Base-by-base conservation (phyloP, 176 grass and related monocot genomes). In the Urochloa ruziziensis region DNA sequence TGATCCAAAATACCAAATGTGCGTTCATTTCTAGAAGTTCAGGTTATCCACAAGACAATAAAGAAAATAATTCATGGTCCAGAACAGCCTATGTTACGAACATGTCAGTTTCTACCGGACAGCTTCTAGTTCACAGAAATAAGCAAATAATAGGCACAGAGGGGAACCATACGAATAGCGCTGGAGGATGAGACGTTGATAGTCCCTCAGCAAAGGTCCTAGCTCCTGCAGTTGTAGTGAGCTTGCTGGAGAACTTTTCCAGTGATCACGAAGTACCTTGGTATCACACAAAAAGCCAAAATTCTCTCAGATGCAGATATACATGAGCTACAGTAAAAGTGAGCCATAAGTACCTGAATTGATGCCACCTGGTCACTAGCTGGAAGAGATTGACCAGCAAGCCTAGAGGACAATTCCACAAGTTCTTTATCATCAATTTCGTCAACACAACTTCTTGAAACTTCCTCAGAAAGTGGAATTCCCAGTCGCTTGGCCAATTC, bases 401-500 rank as follows among this genome's bases (percentile, higher is more conserved):
- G 88, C 73, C 85, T 89, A 15, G 87, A 87, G 11, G 91, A 89
- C 67, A 94, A 84, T 68, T 90, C 89, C 83, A 76, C 53, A 68
- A 98, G 87, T 88, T 98, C 96, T 88, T 90, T 91, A 57, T 98
- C 96, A 32, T 91, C 84, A 64, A 69, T 78, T 91, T 98, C 91
- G 19, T 98, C 86, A 25, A 87, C 86, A 86, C 91, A 82, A 78
- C 81, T 91, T 85, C 67, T 54, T 70, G 90, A 73, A 82, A 47
- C 60, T 91, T 93, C 86, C 58, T 86, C 47, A 80, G 93, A 86
- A 88, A 91, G 63, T 84, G 85, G 53, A 86, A 98, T 90, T 44
- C 93, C 89, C 80, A 98, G 82, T 88, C 71, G 90, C 69, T 91
- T 91, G 30, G 90, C 88, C 87, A 95, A 82, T 25, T 93, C 89